phyloP scores from a whole-genome alignment of 2,329 filamentous ascomycete species.

The Camptophora hylomeconis region DNA sequence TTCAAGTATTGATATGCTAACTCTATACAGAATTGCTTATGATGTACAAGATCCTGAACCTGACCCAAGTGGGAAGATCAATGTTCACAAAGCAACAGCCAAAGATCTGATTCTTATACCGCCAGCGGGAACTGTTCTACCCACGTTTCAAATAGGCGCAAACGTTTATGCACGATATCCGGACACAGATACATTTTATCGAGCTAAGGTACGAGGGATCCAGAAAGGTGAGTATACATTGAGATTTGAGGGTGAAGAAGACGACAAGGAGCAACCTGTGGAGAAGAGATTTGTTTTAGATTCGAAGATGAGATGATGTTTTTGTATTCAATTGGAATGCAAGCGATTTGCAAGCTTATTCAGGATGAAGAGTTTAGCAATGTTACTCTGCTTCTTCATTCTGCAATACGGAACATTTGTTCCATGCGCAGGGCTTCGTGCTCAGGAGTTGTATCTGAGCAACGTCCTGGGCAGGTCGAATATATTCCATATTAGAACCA shows the following conservation, averaged over 20 bases:
- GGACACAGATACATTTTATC: constrained; percentile 74
- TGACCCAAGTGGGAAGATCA: constrained; percentile 13
- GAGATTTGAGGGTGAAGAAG: constrained; percentile 66
- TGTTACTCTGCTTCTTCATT: too few species aligned
- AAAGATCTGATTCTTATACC: constrained; percentile 68
- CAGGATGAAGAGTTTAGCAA: too few species aligned
- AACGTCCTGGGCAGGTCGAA: too few species aligned
- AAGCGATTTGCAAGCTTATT: not conserved
- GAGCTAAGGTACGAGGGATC: constrained; percentile 60
- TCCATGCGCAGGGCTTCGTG: too few species aligned
- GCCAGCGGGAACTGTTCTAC: constrained; percentile 32
- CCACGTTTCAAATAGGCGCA: constrained; percentile 52
- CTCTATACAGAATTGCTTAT: constrained; percentile 11
- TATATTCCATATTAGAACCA: too few species aligned
- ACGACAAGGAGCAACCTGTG: constrained; percentile 61
- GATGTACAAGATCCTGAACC: constrained; percentile 13
- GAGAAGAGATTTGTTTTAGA: constrained; percentile 66
- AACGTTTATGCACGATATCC: constrained; percentile 68
- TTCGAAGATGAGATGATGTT: constrained; percentile 38
- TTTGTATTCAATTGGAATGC: not conserved
- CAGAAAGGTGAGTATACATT: constrained; percentile 41
- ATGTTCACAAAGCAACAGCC: constrained; percentile 49
- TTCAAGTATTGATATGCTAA: too few species aligned
- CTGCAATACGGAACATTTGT: too few species aligned
- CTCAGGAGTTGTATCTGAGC: too few species aligned